Conservation (phyloP, 2,329 filamentous ascomycete species). For the Rhinocladiella mackenziei region DNA sequence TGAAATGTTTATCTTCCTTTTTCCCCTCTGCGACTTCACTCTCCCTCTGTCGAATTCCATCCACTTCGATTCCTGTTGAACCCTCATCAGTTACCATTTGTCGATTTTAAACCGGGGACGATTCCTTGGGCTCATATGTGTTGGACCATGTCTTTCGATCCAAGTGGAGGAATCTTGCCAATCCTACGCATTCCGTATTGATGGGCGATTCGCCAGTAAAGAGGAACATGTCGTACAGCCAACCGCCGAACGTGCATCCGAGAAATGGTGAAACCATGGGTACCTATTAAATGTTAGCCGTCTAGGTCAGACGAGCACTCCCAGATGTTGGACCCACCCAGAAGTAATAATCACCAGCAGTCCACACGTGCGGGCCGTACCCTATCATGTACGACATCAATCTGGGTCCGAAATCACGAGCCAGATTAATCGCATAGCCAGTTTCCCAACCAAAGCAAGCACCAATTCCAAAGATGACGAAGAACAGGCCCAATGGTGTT, state of each 20-base stretch:
- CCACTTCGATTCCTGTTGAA: too few relatives aligned
- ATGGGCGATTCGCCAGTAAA: constrained; percentile 64
- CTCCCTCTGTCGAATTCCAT: neutral
- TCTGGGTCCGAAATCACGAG: constrained; percentile 67
- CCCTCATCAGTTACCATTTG: too few relatives aligned
- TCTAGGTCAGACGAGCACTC: neutral
- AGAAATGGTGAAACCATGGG: constrained; percentile 68
- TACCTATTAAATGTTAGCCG: constrained; percentile 45
- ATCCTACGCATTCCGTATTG: constrained; percentile 62
- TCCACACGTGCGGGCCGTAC: constrained; percentile 65
- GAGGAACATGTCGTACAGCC: constrained; percentile 64
- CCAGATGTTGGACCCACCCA: constrained; percentile 11
- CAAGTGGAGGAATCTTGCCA: constrained; percentile 48
- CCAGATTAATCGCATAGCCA: constrained; percentile 70
- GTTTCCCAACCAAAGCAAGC: constrained; percentile 74
- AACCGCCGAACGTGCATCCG: constrained; percentile 60
- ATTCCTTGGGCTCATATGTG: constrained; percentile 16
- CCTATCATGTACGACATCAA: constrained; percentile 64
- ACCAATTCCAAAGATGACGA: constrained; percentile 69
- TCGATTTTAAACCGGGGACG: too few relatives aligned
- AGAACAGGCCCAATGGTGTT: constrained; percentile 62
- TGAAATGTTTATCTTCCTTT: too few relatives aligned
- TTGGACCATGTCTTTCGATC: constrained; percentile 24
- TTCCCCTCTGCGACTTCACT: too few relatives aligned
- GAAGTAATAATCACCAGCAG: constrained; percentile 60